Base-by-base conservation (phyloP, 2,329 filamentous ascomycete species). In the Leptographium lundbergii region DNA sequence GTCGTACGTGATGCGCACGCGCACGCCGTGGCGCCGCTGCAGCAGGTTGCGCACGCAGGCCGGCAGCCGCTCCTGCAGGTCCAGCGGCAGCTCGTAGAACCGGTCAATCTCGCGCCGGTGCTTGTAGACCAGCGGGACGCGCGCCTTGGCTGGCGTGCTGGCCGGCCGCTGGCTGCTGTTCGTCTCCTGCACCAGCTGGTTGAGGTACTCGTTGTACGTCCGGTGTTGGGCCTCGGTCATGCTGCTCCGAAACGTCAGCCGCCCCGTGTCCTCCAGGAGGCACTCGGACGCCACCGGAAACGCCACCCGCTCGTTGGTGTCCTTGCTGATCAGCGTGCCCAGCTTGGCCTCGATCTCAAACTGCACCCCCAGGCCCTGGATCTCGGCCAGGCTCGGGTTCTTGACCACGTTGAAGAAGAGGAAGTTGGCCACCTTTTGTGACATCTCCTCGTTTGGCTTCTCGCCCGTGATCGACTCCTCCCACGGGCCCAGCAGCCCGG, bases 261-360 rank as follows among this genome's bases (percentile, higher is more conserved):
- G 80, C 36, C 59, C 60, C 10, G 58, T 63, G 48, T 83, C 79
- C 54, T 77, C 76, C 24, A 95, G 71, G 7, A 95, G 75, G 54
- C 82, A 87, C 69, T 94, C 88, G 0, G 88, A 86, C 25, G 79
- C 71, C 5, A 94, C 78, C 6, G 83, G 82, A 11, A 91, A 72
- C 11, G 80, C 74, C 29, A 91, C 74, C n/a, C 89, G 81, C 54
- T 85, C 77, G 59, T 86, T 82, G 7, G 83, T 88, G 61, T 86
- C 81, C 67, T 83, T 84, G 69, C 89, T 85, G 60, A 92, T 81
- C 17, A 97, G 78, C 29, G 84, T 86, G 22, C 94, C 94, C 54
- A 97, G 77, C 71, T 97, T 97, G 11, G 91, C 94, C 73, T 99
- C 94, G 58, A 99, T 88, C 72, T 99, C 94, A 57, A 96, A 85